These are phyloP conservation scores for Aspergillus aculeatus DNA, from an alignment of 2,329 filamentous ascomycete species.

Conservation along the genomic window DNA sequence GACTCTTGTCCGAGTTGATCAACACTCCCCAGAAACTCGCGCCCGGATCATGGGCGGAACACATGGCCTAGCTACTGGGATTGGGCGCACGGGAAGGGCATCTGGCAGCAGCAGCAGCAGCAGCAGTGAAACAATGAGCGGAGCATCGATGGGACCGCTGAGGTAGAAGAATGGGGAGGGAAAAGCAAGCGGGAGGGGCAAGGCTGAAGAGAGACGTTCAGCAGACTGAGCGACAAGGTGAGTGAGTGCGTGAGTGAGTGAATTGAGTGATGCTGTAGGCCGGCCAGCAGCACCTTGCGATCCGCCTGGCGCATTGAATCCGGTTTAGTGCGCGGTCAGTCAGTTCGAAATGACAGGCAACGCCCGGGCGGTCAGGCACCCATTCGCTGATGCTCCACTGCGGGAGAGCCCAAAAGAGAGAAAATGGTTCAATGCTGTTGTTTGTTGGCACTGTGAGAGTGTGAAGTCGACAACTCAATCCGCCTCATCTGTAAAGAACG, in stretches of 20 bases:
- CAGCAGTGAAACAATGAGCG: slow-evolving; percentile 8
- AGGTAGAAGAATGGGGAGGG: not conserved
- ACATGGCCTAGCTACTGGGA: slow-evolving; percentile 25
- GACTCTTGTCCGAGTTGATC: slow-evolving; percentile 66
- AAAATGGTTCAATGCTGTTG: not conserved
- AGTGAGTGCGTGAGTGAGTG: not conserved
- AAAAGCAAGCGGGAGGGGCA: not conserved
- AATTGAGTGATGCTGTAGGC: not conserved
- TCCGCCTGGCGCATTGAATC: not conserved
- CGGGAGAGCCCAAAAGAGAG: slow-evolving; percentile 21
- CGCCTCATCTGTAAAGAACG: slow-evolving; percentile 10
- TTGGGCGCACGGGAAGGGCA: slow-evolving; percentile 18
- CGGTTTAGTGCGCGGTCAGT: slow-evolving; percentile 1
- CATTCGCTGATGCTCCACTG: slow-evolving; percentile 21
- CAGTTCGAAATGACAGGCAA: slow-evolving; percentile 11
- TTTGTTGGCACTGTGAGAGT: slow-evolving; percentile 11
- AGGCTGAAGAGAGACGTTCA: not conserved
- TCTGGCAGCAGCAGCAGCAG: slow-evolving; percentile 13
- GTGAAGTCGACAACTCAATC: slow-evolving; percentile 13
- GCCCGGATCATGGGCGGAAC: slow-evolving; percentile 27
- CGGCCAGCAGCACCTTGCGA: not conserved
- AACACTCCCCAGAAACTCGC: slow-evolving; percentile 58
- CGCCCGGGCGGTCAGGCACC: slow-evolving; percentile 23
- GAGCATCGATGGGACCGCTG: slow-evolving; percentile 14
- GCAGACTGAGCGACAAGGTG: not conserved